Evolutionary conservation across 352 stramenopile species (phyloP).

Genomic region (Phytophthora pseudosyringae): DNA sequence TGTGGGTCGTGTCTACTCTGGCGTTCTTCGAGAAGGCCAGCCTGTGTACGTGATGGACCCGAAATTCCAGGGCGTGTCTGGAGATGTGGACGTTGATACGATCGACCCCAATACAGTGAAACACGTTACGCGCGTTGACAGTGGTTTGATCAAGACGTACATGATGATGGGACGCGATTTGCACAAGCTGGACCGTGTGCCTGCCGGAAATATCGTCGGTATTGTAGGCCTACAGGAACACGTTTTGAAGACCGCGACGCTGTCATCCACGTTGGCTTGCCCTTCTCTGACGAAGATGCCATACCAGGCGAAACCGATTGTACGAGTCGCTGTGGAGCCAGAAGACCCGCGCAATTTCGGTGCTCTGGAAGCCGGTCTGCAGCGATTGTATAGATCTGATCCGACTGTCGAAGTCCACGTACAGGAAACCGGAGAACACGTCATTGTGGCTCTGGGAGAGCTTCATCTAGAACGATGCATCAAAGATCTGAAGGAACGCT

Average conservation of each 20-base stretch:
- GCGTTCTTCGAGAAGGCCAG: conserved; percentile 67
- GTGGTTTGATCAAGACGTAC: conserved; percentile 73
- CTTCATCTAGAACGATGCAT: conserved; percentile 93
- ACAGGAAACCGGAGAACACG: conserved; percentile 90
- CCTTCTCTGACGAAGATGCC: conserved; percentile 90
- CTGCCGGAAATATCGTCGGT: conserved; percentile 91
- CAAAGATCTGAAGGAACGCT: conserved; percentile 90
- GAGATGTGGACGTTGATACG: conserved; percentile 38
- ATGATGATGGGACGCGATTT: conserved; percentile 95
- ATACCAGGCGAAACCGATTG: conserved; percentile 92
- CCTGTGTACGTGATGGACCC: conserved; percentile 88
- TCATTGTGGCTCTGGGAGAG: conserved; percentile 91
- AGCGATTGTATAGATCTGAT: conserved; percentile 92
- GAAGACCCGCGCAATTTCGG: conserved; percentile 88
- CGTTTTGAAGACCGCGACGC: conserved; percentile 92
- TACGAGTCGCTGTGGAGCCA: conserved; percentile 92
- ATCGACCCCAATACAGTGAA: conserved; percentile 42
- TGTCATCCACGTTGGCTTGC: conserved; percentile 80
- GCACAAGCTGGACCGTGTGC: conserved; percentile 73
- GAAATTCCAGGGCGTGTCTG: conserved; percentile 83
- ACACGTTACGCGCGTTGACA: conserved; percentile 64
- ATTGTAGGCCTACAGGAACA: conserved; percentile 88
- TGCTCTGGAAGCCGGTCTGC: conserved; percentile 85
- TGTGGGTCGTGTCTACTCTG: conserved; percentile 91
- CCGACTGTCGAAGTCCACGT: conserved; percentile 93